Base-by-base conservation (phyloP, 148 eudicot species). In the Hydrangea macrophylla region DNA sequence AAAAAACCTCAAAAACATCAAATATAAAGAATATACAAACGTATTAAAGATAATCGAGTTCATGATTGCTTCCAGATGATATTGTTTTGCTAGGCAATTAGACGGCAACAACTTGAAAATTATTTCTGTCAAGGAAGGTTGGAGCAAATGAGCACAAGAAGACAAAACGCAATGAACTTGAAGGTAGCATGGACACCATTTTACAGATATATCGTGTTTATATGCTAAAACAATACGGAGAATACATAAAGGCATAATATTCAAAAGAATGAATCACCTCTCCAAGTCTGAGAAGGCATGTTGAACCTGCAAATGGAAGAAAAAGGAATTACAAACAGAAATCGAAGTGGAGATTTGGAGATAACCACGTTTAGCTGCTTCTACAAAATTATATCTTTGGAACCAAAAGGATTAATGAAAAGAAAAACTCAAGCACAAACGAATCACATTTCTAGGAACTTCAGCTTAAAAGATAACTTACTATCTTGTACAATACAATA, bases 261-360 rank as follows among this genome's bases (percentile, higher is more conserved):
- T 24, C 25, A 1, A 36, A 65, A 63, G 58, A n/a, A 50, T 11
- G 27, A 60, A 60, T 57, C 73, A 91, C 97, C 95, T 91, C 74
- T 91, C 97, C 66, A 80, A 73, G 70, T 76, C 86, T 24, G 95
- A 76, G 79, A 88, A 92, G 62, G 84, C 90, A 65, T 85, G 92
- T 77, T 92, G 97, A 66, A 85, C 85, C 97, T 92, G 85, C 67
- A 79, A 50, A 57, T n/a, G n/a, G 42, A 65, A 59, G 62, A 65
- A 25, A 60, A 61, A 15, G 7, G 15, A 55, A 26, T n/a, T 23
- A 48, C 5, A 39, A 24, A 68, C 57, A 70, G 54, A n/a, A n/a
- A 62, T n/a, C 3, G 22, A 18, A 37, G 27, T 26, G 12, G 15
- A 25, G 20, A 57, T 6, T 50, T 24, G 22, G 57, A 25, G 26